Percentiles rank a stretch among this genome's conserved stretches.
phyloP scores from a whole-genome alignment of 805 yeast species.

The Candida gorgasii region DNA sequence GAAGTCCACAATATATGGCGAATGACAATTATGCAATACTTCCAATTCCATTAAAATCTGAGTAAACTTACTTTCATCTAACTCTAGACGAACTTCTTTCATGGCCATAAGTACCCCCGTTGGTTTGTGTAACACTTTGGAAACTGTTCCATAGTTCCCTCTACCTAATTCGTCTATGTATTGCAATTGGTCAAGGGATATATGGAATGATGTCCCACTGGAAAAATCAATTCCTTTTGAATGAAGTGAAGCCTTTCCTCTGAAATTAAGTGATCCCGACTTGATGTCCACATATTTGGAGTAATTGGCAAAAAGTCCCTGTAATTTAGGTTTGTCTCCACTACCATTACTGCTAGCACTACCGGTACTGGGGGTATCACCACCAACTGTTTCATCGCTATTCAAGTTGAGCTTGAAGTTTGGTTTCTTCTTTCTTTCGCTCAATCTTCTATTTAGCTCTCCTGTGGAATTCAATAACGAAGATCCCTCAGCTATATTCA shows the following conservation, averaged over 20 bases:
- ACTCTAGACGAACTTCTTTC: slow-evolving; percentile 92
- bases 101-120: slow-evolving; percentile 93
- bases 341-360: slow-evolving; percentile 1
- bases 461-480: slow-evolving; percentile 26
- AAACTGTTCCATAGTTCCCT: slow-evolving; percentile 95
- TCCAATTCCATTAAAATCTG: slow-evolving; percentile 97
- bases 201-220: slow-evolving; percentile 82
- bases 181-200: slow-evolving; percentile 80
- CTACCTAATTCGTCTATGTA: slow-evolving; percentile 87
- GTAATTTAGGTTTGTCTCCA: slow-evolving; percentile 33
- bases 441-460: slow-evolving; percentile 36
- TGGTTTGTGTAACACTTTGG: slow-evolving; percentile 90
- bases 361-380: too few species aligned
- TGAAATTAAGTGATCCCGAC: slow-evolving; percentile 87
- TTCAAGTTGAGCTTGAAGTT: slow-evolving; percentile 38
- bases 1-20: slow-evolving; percentile 91
- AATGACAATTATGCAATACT: slow-evolving; percentile 84
- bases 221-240: slow-evolving; percentile 90
- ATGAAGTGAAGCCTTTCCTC: slow-evolving; percentile 90
- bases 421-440: slow-evolving; percentile 42
- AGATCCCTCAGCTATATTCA: slow-evolving; percentile 8
- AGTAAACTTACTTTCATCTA: slow-evolving; percentile 90
- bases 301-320: slow-evolving; percentile 77
- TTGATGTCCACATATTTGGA: slow-evolving; percentile 88
- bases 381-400: slow-evolving; percentile 11